These are phyloP conservation scores for Musa acuminata DNA, from an alignment of 176 grass and related monocot genomes.

Conservation along the genomic window DNA sequence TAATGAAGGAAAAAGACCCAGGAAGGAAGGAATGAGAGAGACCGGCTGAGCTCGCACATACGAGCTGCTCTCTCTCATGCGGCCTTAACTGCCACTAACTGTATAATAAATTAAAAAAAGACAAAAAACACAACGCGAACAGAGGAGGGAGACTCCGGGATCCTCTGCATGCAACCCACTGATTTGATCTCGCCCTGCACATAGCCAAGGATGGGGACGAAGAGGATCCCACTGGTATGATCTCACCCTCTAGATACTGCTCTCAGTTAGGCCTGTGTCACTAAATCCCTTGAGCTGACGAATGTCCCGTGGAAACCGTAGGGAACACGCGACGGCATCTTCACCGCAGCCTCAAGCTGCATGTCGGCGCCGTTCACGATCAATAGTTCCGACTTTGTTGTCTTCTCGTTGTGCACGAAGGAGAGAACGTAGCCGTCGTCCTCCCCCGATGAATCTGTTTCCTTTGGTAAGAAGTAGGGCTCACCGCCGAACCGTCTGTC, in stretches of 20 bases:
- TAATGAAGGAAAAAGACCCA: not conserved
- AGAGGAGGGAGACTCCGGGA: conserved; percentile 22
- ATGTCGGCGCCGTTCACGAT: conserved; percentile 66
- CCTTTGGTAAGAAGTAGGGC: conserved; percentile 56
- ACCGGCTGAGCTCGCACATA: conserved; percentile 2
- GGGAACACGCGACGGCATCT: conserved; percentile 63
- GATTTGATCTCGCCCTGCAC: conserved; percentile 1
- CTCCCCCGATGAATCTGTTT: conserved; percentile 18
- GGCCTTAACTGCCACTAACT: conserved; percentile 13
- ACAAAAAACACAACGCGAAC: conserved; percentile 3
- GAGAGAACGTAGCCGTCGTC: conserved; percentile 66
- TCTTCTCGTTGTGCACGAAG: conserved; percentile 53
- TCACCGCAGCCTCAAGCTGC: conserved; percentile 57
- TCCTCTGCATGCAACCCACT: conserved; percentile 16
- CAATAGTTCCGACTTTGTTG: conserved; percentile 36
- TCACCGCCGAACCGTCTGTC: conserved; percentile 51
- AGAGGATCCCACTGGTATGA: conserved; percentile 1
- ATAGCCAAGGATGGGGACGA: not conserved
- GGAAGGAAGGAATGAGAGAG: conserved; percentile 14
- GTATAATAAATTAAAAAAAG: conserved; percentile 5
- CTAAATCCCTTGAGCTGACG: conserved; percentile 40
- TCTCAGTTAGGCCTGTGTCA: conserved; percentile 36
- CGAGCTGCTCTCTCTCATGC: not conserved
- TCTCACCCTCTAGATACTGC: not conserved
- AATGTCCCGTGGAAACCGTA: conserved; percentile 94